These are phyloP conservation scores for Verbascum thapsus DNA, from an alignment of 257 asterid genomes.

Conservation along the genomic window DNA sequence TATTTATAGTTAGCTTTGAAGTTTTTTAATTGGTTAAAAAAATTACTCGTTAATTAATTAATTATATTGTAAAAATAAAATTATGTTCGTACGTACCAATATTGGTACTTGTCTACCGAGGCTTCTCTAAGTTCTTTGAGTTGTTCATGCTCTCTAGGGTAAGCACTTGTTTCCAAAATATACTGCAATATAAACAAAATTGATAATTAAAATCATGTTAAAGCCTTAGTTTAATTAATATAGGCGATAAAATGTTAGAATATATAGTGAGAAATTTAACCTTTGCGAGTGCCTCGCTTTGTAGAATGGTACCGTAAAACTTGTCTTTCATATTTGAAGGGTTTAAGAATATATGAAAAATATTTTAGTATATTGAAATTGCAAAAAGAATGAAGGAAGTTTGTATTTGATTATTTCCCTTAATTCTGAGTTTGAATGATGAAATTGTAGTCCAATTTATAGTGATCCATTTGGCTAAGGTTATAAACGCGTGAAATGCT, in stretches of 20 bases:
- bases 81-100: slow-evolving; percentile 27
- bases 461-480: too few species aligned
- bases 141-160: slow-evolving; percentile 62
- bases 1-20: too few species aligned
- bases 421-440: too few species aligned
- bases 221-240: too few species aligned
- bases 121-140: slow-evolving; percentile 58
- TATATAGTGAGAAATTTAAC: slow-evolving; percentile 17
- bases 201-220: too few species aligned
- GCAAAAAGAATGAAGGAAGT: neutral
- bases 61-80: neutral
- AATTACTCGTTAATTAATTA: too few species aligned
- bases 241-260: neutral
- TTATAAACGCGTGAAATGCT: too few species aligned
- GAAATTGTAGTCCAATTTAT: too few species aligned
- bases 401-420: too few species aligned
- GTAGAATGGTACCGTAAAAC: slow-evolving; percentile 41
- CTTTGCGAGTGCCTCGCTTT: slow-evolving; percentile 52
- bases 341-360: neutral
- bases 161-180: slow-evolving; percentile 53
- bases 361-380: neutral
- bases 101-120: slow-evolving; percentile 48
- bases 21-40: too few species aligned
- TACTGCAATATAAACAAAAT: slow-evolving; percentile 36
- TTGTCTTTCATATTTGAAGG: slow-evolving; percentile 39